A percentile compares a stretch with the other conserved stretches of the same genome.
Evolutionary conservation across 2,329 filamentous ascomycete genomes (phyloP).

Genomic region (Hirsutella rhossiliensis): DNA sequence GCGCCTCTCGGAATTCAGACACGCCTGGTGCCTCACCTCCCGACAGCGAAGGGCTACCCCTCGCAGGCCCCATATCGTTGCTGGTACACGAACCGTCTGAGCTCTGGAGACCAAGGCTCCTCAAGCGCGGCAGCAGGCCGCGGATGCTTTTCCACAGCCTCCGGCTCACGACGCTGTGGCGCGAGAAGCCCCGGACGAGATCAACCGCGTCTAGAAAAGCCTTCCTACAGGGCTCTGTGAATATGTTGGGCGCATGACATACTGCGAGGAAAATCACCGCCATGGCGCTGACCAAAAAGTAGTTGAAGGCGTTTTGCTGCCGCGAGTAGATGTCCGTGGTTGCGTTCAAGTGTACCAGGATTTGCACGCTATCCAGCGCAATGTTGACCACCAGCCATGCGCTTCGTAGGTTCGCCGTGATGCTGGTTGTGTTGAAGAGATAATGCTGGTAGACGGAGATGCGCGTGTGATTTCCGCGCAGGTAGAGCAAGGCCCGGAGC

Average conservation of each 20-base stretch:
- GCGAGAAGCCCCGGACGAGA: slow-evolving; percentile 19
- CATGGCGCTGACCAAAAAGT: slow-evolving; percentile 15
- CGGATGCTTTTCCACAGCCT: slow-evolving; percentile 24
- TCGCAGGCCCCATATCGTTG: not conserved
- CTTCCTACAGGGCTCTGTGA: slow-evolving; percentile 22
- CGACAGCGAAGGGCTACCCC: not conserved
- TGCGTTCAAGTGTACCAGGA: slow-evolving; percentile 10
- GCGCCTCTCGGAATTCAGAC: not conserved
- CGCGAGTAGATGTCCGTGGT: slow-evolving; percentile 12
- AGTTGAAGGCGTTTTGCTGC: slow-evolving; percentile 13
- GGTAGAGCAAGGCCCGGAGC: slow-evolving; percentile 26
- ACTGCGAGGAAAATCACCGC: slow-evolving; percentile 29
- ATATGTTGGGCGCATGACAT: slow-evolving; percentile 28
- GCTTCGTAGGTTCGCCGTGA: slow-evolving; percentile 18
- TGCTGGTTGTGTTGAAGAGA: slow-evolving; percentile 22
- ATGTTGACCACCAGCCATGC: slow-evolving; percentile 23
- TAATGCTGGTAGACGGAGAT: slow-evolving; percentile 30
- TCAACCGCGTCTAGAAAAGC: slow-evolving; percentile 19
- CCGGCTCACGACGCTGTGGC: slow-evolving; percentile 17
- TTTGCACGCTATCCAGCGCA: slow-evolving; percentile 11
- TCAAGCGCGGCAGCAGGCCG: slow-evolving; percentile 18
- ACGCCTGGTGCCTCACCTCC: not conserved
- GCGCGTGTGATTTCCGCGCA: slow-evolving; percentile 30
- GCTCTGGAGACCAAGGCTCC: slow-evolving; percentile 11
- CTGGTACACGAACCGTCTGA: slow-evolving; percentile 2